Conservation (phyloP, 2,329 filamentous ascomycete species). For the Colletotrichum salicis region DNA sequence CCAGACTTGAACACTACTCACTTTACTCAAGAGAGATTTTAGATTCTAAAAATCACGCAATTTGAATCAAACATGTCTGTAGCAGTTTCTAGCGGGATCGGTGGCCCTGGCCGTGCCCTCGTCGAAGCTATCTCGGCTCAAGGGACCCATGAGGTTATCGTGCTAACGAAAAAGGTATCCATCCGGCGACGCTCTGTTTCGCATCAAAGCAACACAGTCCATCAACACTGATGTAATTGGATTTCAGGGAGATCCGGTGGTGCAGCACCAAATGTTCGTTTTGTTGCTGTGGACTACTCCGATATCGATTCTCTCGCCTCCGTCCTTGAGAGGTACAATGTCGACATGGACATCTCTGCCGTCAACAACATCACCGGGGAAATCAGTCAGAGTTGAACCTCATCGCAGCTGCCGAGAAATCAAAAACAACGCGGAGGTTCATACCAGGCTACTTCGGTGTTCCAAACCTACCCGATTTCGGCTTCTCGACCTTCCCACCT, state of each 20-base stretch:
- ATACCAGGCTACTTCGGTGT: conserved; percentile 55
- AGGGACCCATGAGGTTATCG: conserved; percentile 49
- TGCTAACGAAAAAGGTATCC: conserved; percentile 41
- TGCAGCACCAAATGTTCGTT: conserved; percentile 36
- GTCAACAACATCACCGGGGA: conserved; percentile 42
- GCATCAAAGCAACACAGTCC: neutral
- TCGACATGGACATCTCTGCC: conserved; percentile 57
- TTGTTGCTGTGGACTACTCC: conserved; percentile 43
- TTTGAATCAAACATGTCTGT: conserved; percentile 37
- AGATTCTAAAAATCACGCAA: too few relatives aligned
- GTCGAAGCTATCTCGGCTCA: conserved; percentile 53
- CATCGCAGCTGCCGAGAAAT: conserved; percentile 53
- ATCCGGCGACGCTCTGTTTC: neutral
- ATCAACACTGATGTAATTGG: neutral
- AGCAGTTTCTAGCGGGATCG: conserved; percentile 58
- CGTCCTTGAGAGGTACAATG: conserved; percentile 46
- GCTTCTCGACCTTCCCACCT: neutral
- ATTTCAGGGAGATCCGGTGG: conserved; percentile 33
- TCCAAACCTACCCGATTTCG: conserved; percentile 45
- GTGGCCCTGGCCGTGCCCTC: conserved; percentile 55
- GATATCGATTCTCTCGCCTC: conserved; percentile 36
- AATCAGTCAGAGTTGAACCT: conserved; percentile 49
- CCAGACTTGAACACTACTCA: too few relatives aligned
- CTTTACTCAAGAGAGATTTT: too few relatives aligned
- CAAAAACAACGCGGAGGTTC: conserved; percentile 50